Percentiles rank a stretch among this genome's conserved stretches.
Evolutionary conservation across 2,329 filamentous ascomycete species (phyloP).

Genomic region (Triangularia setosa): DNA sequence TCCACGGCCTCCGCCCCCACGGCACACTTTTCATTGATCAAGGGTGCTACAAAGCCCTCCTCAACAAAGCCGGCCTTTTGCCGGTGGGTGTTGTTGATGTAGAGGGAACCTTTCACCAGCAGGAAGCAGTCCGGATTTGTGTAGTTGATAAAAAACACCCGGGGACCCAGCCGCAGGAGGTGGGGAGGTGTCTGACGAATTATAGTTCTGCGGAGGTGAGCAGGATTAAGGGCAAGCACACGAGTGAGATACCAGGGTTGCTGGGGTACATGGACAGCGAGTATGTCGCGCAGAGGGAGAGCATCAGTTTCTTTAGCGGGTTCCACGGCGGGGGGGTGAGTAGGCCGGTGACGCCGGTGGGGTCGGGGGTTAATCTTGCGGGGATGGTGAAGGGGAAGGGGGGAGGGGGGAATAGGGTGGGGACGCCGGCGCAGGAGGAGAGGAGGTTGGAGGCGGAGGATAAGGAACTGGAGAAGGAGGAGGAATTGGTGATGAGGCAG

Average conservation of each 20-base stretch:
- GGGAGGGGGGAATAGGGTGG: not conserved
- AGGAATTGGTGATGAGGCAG: constrained; percentile 16
- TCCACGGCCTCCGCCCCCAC: constrained; percentile 86
- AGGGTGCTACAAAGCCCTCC: constrained; percentile 78
- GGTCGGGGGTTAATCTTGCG: not conserved
- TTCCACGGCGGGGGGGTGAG: constrained; percentile 46
- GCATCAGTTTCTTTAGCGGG: constrained; percentile 68
- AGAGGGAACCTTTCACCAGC: constrained; percentile 82
- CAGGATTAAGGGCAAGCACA: constrained; percentile 79
- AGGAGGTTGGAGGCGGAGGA: not conserved
- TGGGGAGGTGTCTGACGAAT: constrained; percentile 87
- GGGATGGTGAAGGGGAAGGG: not conserved
- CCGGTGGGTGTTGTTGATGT: constrained; percentile 89
- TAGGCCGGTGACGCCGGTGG: constrained; percentile 43
- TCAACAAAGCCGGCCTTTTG: constrained; percentile 80
- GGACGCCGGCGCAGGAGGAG: not conserved
- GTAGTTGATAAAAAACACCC: constrained; percentile 63
- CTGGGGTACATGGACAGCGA: constrained; percentile 93
- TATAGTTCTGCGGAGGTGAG: constrained; percentile 83
- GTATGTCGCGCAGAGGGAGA: constrained; percentile 85
- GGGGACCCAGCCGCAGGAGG: constrained; percentile 59
- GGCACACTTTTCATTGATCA: constrained; percentile 89
- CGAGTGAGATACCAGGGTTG: constrained; percentile 71
- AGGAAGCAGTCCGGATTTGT: constrained; percentile 84
- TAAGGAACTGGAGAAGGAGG: constrained; percentile 11